A percentile compares a stretch with the other conserved stretches of the same genome.
These are phyloP conservation scores for Lachancea lanzarotensis DNA, from an alignment of 805 yeast genomes.

Conservation along the genomic window DNA sequence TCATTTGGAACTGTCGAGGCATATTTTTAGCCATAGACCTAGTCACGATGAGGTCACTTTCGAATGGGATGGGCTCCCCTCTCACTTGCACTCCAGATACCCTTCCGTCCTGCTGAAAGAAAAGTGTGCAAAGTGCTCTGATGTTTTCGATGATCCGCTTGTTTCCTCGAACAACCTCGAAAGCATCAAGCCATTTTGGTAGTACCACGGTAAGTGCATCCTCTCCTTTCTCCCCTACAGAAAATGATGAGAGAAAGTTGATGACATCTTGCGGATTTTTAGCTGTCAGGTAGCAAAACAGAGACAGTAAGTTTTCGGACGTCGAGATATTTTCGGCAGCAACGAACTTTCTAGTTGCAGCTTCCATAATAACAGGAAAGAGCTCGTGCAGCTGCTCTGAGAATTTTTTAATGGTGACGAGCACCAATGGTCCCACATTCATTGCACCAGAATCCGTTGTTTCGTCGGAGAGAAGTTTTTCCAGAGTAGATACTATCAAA, in stretches of 20 bases:
- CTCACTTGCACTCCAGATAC: constrained; percentile 52
- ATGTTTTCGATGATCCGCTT: constrained; percentile 60
- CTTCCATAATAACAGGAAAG: constrained; percentile 55
- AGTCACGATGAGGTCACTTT: constrained; percentile 63
- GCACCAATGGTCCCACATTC: constrained; percentile 62
- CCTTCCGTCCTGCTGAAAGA: constrained; percentile 47
- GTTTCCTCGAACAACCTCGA: constrained; percentile 74
- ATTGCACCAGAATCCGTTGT: constrained; percentile 76
- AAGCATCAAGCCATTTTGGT: constrained; percentile 77
- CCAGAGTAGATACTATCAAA: constrained; percentile 45
- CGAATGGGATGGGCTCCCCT: constrained; percentile 67
- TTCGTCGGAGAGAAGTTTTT: constrained; percentile 60
- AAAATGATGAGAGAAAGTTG: constrained; percentile 46
- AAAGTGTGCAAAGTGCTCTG: constrained; percentile 66
- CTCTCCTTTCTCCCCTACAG: constrained; percentile 22
- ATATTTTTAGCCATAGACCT: constrained; percentile 71
- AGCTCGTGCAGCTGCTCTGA: constrained; percentile 34
- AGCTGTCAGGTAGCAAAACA: constrained; percentile 65
- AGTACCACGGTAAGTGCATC: constrained; percentile 52
- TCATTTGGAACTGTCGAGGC: constrained; percentile 56
- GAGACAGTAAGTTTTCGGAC: constrained; percentile 67
- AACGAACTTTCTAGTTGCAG: constrained; percentile 61
- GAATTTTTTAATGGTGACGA: constrained; percentile 51
- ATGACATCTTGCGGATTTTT: constrained; percentile 58
- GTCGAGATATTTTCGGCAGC: constrained; percentile 65